Evolutionary conservation across 1,284 basidiomycete genomes (phyloP), one percentile per base, ranked within the genome.

Genomic region (Omphalotus olearius): DNA sequence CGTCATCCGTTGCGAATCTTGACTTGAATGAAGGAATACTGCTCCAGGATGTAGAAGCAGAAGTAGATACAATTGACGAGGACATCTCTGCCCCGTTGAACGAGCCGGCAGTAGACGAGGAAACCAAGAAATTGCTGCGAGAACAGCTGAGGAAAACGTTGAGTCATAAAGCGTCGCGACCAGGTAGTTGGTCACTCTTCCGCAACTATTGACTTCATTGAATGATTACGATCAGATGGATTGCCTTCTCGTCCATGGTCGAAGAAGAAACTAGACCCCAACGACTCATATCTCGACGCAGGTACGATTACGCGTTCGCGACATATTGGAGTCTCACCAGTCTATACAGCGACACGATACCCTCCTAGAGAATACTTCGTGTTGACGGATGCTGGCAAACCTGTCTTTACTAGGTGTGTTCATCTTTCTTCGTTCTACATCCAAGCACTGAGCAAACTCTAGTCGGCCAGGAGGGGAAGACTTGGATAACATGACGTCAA

Each of bases 361-460:
- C 71, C 75, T 47, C 80, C 80, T n/a, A 76, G 93, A 48, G 81
- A 90, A 61, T 98, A 96, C 66, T 96, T 90, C 62, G 82, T 97
- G 9, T 75, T 97, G n/a, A 97, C 93, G 0, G 85, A 94, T 58
- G 93, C 95, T 18, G 94, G 94, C 30, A 98, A 98, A 67, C 93
- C 93, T 11, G 93, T 97, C 13, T 96, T 91, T 64, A 76, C 84
- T 20, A 90, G 88, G 91, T 88, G 62, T 51, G 70, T 64, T 35
- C 42, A 40, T 35, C 45, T 35, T 13, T 45, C 30, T 28, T 36
- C 38, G 18, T 37, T 45, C 51, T 43, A 23, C 46, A 42, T 20
- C 4, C n/a, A 25, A 33, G 6, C 35, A 23, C 60, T 28, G 53
- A 45, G 13, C 37, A 20, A 37, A 48, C 44, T 48, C 45, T 55